phyloP scores from a whole-genome alignment of 352 stramenopile species.

The Phytophthora vignae region DNA sequence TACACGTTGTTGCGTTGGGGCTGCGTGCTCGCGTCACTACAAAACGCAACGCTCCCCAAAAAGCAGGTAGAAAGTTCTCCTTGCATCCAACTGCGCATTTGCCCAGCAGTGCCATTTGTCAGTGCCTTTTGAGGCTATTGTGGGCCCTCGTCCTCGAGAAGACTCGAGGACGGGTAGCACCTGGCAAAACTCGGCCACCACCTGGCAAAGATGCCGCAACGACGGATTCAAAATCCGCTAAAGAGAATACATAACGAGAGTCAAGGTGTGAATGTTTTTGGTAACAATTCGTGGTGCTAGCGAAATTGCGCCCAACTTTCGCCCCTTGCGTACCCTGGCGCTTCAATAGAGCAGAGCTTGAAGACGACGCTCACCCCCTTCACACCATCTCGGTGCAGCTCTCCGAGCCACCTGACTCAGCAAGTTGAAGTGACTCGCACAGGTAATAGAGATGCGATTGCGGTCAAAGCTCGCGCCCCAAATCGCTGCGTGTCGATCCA shows the following conservation, averaged over 20 bases:
- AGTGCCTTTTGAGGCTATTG: slow-evolving; percentile 23
- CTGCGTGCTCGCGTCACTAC: slow-evolving; percentile 8
- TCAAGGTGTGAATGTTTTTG: neutral
- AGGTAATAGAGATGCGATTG: slow-evolving; percentile 17
- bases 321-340: slow-evolving; percentile 25
- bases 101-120: slow-evolving; percentile 21
- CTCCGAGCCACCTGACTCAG: slow-evolving; percentile 31
- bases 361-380: slow-evolving; percentile 15
- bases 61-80: slow-evolving; percentile 19
- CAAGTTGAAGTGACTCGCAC: slow-evolving; percentile 23
- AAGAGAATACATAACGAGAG: slow-evolving; percentile 26
- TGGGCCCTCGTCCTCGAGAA: slow-evolving; percentile 30
- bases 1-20: slow-evolving; percentile 45
- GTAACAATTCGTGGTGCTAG: slow-evolving; percentile 13
- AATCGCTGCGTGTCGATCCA: slow-evolving; percentile 32
- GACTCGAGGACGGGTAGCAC: slow-evolving; percentile 30
- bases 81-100: slow-evolving; percentile 16
- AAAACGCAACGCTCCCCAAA: slow-evolving; percentile 17
- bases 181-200: slow-evolving; percentile 18
- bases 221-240: slow-evolving; percentile 11
- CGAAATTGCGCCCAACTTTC: slow-evolving; percentile 20
- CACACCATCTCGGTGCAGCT: slow-evolving; percentile 33
- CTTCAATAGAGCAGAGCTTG: slow-evolving; percentile 30
- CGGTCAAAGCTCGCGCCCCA: slow-evolving; percentile 22
- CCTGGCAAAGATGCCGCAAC: slow-evolving; percentile 13